Evolutionary conservation across 805 yeast genomes (phyloP), one percentile per base, ranked within the genome.

Genomic region (Candida patagonica): DNA sequence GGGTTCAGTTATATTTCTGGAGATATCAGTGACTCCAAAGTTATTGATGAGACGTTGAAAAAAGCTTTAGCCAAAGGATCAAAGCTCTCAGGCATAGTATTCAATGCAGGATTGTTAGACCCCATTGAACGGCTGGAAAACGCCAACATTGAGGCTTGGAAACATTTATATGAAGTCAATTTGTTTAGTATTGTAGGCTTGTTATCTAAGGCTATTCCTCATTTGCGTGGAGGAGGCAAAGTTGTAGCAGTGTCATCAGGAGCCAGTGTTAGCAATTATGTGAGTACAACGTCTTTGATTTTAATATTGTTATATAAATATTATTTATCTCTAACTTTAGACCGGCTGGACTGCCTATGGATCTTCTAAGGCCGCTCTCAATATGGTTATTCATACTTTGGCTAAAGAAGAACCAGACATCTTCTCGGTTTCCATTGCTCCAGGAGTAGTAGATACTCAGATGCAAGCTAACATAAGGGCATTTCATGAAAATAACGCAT

Each of bases 271-370:
- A 71, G 67, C 39, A 63, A 78, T 15, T 70, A 66, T 47, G 72
- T 60, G 49, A 36, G 49, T 48, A 27, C 9, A 26, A 7, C 17
- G 35, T 17, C 8, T 29, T 17, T 15, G 8, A 29, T 6, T 24
- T 24, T 24, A 24, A 8, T 8, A 24, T 24, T 24, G 8, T 24
- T 24, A 24, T 8, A 24, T 24, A 12, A 24, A 10, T 7, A 29
- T 8, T 10, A 12, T 12, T n/a, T 37, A 15, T 20, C 9, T 9
- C 16, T 22, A 33, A 19, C 21, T 15, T n/a, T 51, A 65, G 66
- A 51, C 67, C 46, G 92, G 86, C 0, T 89, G 96, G 96, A 80
- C 81, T 13, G 94, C 95, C 4, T 89, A 89, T 53, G 95, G 96
- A 1, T 65, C 88, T 4, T 78, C 95, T 5, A 89, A 89, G 59